phyloP scores from a whole-genome alignment of 441 rosid species.

The Populus hybrid region DNA sequence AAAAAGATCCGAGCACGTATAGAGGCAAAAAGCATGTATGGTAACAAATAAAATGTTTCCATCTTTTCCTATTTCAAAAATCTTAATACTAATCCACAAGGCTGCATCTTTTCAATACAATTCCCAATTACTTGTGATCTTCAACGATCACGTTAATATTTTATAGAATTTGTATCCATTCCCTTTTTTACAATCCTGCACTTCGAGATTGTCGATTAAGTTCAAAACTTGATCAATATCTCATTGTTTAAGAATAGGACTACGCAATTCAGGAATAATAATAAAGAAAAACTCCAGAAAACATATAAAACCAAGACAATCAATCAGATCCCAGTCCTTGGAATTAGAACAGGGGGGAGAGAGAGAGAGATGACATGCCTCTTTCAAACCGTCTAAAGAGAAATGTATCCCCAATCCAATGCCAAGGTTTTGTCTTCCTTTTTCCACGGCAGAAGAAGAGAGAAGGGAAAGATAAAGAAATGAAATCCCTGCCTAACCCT shows the following conservation, averaged over 20 bases:
- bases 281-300: neutral
- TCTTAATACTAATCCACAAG: too few species aligned
- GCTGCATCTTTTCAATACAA: too few species aligned
- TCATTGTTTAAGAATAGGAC: too few species aligned
- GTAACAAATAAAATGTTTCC: too few species aligned
- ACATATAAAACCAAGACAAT: neutral
- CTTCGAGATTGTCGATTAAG: neutral
- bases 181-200: neutral
- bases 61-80: too few species aligned
- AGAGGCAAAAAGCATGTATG: too few species aligned
- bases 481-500: constrained; percentile 7
- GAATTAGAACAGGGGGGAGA: neutral
- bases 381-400: neutral
- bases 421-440: neutral
- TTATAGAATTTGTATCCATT: neutral
- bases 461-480: neutral
- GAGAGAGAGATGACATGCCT: neutral
- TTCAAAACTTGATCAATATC: too few species aligned
- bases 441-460: neutral
- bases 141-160: too few species aligned
- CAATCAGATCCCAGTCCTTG: neutral
- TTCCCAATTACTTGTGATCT: too few species aligned
- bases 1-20: too few species aligned
- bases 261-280: too few species aligned
- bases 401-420: neutral